Evolutionary conservation across 305 asterid genomes (phyloP).

Genomic region (Caryopteris hybrid): DNA sequence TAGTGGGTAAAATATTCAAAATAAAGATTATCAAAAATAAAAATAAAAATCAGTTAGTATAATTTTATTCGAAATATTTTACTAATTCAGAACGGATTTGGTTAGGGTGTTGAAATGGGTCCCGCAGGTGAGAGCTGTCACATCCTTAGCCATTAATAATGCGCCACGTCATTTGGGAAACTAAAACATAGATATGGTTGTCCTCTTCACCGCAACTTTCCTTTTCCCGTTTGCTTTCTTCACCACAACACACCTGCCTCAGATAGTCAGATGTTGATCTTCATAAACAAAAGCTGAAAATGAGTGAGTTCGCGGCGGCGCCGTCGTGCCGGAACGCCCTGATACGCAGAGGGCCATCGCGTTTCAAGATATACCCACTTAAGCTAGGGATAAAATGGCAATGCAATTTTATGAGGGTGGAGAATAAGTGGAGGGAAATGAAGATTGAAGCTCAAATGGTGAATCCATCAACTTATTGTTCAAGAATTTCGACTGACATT

Average conservation of each 20-base stretch:
- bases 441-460: constrained; percentile 34
- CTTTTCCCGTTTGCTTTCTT: constrained; percentile 15
- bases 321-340: constrained; percentile 33
- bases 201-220: not conserved
- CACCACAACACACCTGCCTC: not conserved
- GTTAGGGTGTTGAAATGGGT: no score
- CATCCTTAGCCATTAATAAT: constrained; percentile 27
- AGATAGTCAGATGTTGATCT: constrained; percentile 4
- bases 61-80: no score
- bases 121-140: no score
- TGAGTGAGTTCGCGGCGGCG: constrained; percentile 32
- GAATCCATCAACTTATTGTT: constrained; percentile 65
- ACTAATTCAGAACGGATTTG: no score
- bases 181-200: constrained; percentile 36
- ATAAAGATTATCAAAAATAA: no score
- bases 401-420: constrained; percentile 18
- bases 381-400: constrained; percentile 21
- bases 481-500: constrained; percentile 65
- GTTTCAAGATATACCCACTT: constrained; percentile 20
- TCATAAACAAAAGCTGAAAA: not conserved
- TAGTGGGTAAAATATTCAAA: no score
- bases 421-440: constrained; percentile 1
- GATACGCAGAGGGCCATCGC: constrained; percentile 19
- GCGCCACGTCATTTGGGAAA: no score
- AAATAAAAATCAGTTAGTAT: no score